Base-by-base conservation (phyloP, 2,329 filamentous ascomycete genomes). In the Cryphonectria japonica region DNA sequence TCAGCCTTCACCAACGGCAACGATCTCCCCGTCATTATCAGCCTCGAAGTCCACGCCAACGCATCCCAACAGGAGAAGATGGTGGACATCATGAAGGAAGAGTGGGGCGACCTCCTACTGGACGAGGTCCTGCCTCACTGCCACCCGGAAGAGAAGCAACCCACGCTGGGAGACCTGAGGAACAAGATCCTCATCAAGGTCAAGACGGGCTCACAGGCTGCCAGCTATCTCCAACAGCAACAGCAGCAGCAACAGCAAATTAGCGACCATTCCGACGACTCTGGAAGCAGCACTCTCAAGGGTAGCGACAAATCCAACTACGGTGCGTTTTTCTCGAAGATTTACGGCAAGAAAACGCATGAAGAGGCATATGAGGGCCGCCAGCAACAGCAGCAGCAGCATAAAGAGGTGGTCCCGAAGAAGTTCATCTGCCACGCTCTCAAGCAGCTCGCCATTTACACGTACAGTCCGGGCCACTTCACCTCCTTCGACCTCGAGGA, bases 81-180 rank as follows among this genome's bases (percentile, higher is more conserved):
- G 93, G 95, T 97, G 9, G 88, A 93, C 70, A 97, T 98, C 74
- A 98, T 99, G 92, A 90, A 90, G 74, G 90, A 97, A 74, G 92
- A 93, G 74, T 98, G 95, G 94, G 87, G 86, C 52, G 90, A 88
- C 0, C 82, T 92, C 76, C 85, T 98, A 13, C 85, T 97, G 9
- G 90, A 93, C 37, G 76, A 82, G 66, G 82, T 82, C 50, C 85
- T 82, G 22, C 84, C 86, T 6, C 80, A 84, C 75, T 83, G 83
- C 74, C 79, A 88, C 78, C 84, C 89, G 0, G 82, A 80, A 19
- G 83, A 86, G 69, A 82, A 83, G 7, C 87, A 95, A 37, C 92
- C 93, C 0, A 87, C 88, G 41, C 89, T 97, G 0, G 87, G 88
- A 22, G 89, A 94, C 16, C 81, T 98, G 67, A 87, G 86, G 65